Base-by-base conservation (phyloP, 2,329 filamentous ascomycete genomes). In the Pyricularia pennisetigena region DNA sequence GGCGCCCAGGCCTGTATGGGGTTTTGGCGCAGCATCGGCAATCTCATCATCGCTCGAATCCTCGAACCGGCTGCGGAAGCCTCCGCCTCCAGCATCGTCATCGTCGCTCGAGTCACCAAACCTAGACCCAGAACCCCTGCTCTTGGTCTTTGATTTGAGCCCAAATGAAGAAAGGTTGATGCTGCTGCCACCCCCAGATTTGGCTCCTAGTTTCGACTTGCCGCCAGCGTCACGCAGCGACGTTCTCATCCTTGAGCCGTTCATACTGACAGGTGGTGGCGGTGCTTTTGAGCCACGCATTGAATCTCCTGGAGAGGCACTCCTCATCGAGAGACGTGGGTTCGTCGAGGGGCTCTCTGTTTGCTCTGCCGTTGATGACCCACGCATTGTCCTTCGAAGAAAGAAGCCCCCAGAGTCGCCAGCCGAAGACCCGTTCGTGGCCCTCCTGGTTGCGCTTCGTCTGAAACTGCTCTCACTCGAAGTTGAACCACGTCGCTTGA, bases 381-480 rank as follows among this genome's bases (percentile, higher is more conserved):
- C 79, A 69, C 93, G 85, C 91, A 97, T 91, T 1, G 91, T 92
- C 67, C 82, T 85, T 69, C 89, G 88, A 82, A 97, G 92, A 0
- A 81, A 84, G 67, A 87, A 85, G 0, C 82, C 82, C 62, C 82
- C 78, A 59, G 78, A 78, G 6, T 32, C 49, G 41, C 49, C 66
- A 20, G 23, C 23, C 7, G 16, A 59, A 20, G 30, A 57, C 8
- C 35, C 49, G 7, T 1, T 20, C 26, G 65, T 32, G 64, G 64
- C 64, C 20, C 12, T 23, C 23, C 35, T 54, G 5, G 65, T 61
- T 5, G 65, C 26, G 65, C 41, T 78, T 30, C 92, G 89, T 74
- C 86, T 90, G 80, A 97, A 97, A 75, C 92, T 97, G 78, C 91
- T 97, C 63, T 92, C 89, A 73, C 90, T 92, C 30, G 85, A 88